A percentile compares a stretch with the other conserved stretches of the same genome.
Conservation (phyloP, 1,284 basidiomycete species). For the Tausonia pullulans region DNA sequence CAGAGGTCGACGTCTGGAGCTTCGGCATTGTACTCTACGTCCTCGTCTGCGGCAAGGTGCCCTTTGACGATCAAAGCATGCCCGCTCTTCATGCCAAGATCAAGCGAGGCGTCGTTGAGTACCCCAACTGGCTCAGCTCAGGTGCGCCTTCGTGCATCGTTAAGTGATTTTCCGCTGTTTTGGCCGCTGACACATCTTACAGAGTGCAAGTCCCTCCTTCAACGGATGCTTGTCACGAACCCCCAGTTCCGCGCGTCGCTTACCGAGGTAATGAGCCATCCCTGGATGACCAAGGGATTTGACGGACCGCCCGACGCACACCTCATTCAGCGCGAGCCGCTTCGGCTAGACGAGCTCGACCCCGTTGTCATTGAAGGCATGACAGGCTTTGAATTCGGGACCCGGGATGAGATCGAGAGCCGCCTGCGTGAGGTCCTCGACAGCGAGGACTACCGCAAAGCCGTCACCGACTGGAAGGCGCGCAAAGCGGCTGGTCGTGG, state of each 20-base stretch:
- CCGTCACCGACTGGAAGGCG: conserved; percentile 66
- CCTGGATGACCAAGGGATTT: conserved; percentile 92
- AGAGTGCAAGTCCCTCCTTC: conserved; percentile 92
- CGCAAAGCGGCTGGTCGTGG: conserved; percentile 42
- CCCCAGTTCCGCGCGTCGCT: conserved; percentile 75
- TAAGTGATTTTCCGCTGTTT: not conserved
- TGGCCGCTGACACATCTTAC: conserved; percentile 1
- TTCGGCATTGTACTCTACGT: conserved; percentile 98
- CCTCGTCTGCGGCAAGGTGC: conserved; percentile 94
- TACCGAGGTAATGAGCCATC: conserved; percentile 75
- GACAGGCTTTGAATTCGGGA: conserved; percentile 94
- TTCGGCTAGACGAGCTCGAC: conserved; percentile 78
- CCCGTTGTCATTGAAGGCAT: conserved; percentile 75
- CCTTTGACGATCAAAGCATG: conserved; percentile 99
- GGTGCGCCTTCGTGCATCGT: conserved; percentile 43
- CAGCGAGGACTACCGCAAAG: conserved; percentile 63
- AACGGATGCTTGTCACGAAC: conserved; percentile 91
- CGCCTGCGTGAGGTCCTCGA: conserved; percentile 62
- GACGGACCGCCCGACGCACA: conserved; percentile 68
- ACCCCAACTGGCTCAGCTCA: conserved; percentile 89
- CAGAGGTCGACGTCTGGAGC: conserved; percentile 98
- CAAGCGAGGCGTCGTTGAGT: conserved; percentile 92
- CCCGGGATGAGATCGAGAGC: conserved; percentile 70
- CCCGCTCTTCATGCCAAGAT: conserved; percentile 98
- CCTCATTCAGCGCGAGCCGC: conserved; percentile 75